Base-by-base conservation (phyloP, 139 green algal genomes). In the Chlorella sp. region DNA sequence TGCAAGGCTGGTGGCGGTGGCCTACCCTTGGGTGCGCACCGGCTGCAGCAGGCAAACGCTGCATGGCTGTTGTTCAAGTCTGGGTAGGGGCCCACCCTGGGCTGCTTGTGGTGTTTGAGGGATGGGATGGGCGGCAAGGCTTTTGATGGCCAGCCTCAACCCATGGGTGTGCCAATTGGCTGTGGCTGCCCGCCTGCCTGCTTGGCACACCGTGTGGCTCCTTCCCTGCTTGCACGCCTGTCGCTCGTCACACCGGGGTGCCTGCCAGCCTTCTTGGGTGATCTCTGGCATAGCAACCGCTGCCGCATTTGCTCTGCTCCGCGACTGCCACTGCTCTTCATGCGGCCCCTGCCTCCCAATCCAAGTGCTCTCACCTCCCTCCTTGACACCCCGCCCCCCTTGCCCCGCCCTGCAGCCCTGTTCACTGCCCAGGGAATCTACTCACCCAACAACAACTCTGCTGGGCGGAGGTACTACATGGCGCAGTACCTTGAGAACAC, bases 91-190 rank as follows among this genome's bases (percentile, higher is more conserved):
- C n/a, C n/a, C n/a, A n/a, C n/a, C n/a, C n/a, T n/a, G n/a, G n/a
- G n/a, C n/a, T n/a, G n/a, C n/a, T n/a, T n/a, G n/a, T n/a, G n/a
- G n/a, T n/a, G n/a, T n/a, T n/a, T n/a, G n/a, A n/a, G n/a, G n/a
- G n/a, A n/a, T n/a, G n/a, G n/a, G n/a, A n/a, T n/a, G n/a, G n/a
- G n/a, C n/a, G n/a, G n/a, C 81, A 30, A 93, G 86, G 26, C 39
- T 93, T 30, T 42, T 91, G 32, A 73, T 94, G 30, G 71, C 92
- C 12, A 85, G 77, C 42, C 39, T 89, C n/a, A 81, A 86, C 19
- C 53, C 84, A 68, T n/a, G n/a, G 84, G 68, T 66, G 84, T n/a
- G n/a, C n/a, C 28, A 30, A 14, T 22, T 53, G 75, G 36, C 14
- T n/a, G 78, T 34, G 26, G 39, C 39, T 34, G 37, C 37, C 37